A percentile compares a stretch with the other conserved stretches of the same genome.
phyloP scores from a whole-genome alignment of 805 yeast species.

The Saccharomycopsis guyanensis region DNA sequence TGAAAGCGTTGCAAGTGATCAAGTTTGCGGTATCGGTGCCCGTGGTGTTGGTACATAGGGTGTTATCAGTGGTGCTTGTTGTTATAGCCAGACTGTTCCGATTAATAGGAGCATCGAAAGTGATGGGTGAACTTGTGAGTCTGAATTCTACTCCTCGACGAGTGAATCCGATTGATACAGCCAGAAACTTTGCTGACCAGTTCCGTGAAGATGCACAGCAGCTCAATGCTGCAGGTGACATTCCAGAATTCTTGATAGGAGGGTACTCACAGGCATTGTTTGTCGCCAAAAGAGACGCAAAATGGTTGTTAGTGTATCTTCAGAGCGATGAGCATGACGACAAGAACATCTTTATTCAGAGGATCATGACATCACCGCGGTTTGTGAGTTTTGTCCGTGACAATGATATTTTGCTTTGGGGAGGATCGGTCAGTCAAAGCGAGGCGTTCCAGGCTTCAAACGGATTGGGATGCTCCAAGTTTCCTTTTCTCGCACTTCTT shows the following conservation, averaged over 20 bases:
- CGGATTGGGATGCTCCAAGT: conserved; percentile 58
- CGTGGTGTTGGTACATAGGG: neutral
- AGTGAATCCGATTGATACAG: conserved; percentile 46
- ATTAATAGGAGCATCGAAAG: neutral
- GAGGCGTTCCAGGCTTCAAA: conserved; percentile 82
- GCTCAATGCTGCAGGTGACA: conserved; percentile 26
- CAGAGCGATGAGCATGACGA: conserved; percentile 69
- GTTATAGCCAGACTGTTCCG: neutral
- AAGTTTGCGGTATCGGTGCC: neutral
- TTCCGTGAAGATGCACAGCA: conserved; percentile 37
- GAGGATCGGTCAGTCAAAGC: conserved; percentile 72
- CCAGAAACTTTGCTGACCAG: conserved; percentile 41
- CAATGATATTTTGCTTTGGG: conserved; percentile 68
- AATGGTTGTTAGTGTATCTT: conserved; percentile 66
- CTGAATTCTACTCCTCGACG: conserved; percentile 26
- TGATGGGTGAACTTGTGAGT: neutral
- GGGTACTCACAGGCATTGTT: conserved; percentile 77
- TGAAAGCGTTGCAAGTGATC: neutral
- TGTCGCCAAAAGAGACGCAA: conserved; percentile 58
- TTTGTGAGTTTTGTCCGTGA: conserved; percentile 42
- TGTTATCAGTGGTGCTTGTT: neutral
- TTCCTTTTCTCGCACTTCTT: conserved; percentile 77
- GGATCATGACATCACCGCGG: conserved; percentile 43
- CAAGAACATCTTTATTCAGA: conserved; percentile 42
- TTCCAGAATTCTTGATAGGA: conserved; percentile 46